Base-by-base conservation (phyloP, 192 early-diverging fungal species). In the Borealophlyctis nickersoniae region DNA sequence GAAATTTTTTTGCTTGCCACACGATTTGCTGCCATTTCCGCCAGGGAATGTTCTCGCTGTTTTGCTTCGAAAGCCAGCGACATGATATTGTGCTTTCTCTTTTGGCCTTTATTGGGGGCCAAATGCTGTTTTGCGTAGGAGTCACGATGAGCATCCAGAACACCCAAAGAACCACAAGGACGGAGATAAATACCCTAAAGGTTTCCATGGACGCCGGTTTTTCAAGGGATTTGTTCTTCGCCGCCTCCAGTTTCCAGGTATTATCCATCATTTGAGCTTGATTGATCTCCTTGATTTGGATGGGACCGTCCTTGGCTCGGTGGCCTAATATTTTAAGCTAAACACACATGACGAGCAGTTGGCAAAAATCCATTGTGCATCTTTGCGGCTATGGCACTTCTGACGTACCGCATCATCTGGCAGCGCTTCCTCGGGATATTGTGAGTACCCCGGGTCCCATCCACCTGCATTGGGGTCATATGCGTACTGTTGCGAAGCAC, bases 81-180 rank as follows among this genome's bases (percentile, higher is more conserved):
- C 56, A 58, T 70, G 62, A 70, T 63, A 57, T 29, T 64, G 34
- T 70, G 61, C 22, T 69, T 69, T 2, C 67, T 58, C 54, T 69
- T 69, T 26, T 5, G 26, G 22, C 36, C 57, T 31, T 62, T 62
- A 5, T 24, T n/a, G 45, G 19, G 22, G 58, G 22, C 22, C 23
- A 34, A 56, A n/a, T 2, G 28, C 28, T 31, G 54, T 2, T 48
- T 28, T 19, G 28, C 2, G 24, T 56, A 32, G 54, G 19, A 30
- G 54, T 3, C 54, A 56, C n/a, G 33, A 27, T 19, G 22, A n/a
- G 29, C 2, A 36, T 34, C n/a, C 33, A 2, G 36, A n/a, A n/a
- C n/a, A n/a, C n/a, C n/a, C n/a, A n/a, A n/a, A n/a, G n/a, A n/a
- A n/a, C n/a, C n/a, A n/a, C n/a, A n/a, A n/a, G n/a, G n/a, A n/a